A percentile compares a stretch with the other conserved stretches of the same genome.
Conservation (phyloP, 192 early-diverging fungal species). For the Chytriomyces confervae region DNA sequence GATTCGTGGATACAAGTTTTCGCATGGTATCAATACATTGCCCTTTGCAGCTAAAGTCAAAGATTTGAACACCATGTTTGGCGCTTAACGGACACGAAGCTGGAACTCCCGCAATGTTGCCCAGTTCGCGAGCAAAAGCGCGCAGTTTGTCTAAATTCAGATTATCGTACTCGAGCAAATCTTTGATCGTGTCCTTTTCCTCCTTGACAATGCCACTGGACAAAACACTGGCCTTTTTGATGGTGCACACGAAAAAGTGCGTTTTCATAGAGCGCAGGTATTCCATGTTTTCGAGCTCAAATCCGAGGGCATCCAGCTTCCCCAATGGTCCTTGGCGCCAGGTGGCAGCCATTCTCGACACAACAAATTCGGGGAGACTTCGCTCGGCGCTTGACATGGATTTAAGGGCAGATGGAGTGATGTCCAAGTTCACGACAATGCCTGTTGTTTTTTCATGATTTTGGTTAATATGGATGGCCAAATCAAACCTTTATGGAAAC, state of each 20-base stretch:
- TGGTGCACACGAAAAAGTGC: constrained; percentile 50
- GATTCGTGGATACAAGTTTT: constrained; percentile 9
- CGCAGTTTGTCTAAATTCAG: constrained; percentile 43
- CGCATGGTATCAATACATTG: constrained; percentile 31
- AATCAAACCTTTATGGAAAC: not conserved
- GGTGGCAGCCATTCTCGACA: constrained; percentile 29
- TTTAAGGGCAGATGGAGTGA: constrained; percentile 32
- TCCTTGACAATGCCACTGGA: constrained; percentile 36
- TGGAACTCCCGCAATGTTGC: constrained; percentile 39
- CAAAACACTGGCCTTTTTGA: constrained; percentile 31
- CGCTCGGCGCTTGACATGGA: constrained; percentile 32
- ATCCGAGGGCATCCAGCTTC: constrained; percentile 32
- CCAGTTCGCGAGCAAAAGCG: constrained; percentile 38
- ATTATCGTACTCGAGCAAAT: constrained; percentile 41
- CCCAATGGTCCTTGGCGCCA: constrained; percentile 46
- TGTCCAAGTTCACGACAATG: constrained; percentile 53
- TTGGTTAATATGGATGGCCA: not conserved
- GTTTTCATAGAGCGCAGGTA: constrained; percentile 47
- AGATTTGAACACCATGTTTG: constrained; percentile 54
- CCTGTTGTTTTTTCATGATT: not conserved
- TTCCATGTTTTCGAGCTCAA: constrained; percentile 53
- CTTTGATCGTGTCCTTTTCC: constrained; percentile 22
- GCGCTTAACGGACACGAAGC: constrained; percentile 26
- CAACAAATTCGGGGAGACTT: constrained; percentile 42
- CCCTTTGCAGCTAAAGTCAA: constrained; percentile 52